Conservation (phyloP, 2,329 filamentous ascomycete genomes). For the Alternaria longipes region DNA sequence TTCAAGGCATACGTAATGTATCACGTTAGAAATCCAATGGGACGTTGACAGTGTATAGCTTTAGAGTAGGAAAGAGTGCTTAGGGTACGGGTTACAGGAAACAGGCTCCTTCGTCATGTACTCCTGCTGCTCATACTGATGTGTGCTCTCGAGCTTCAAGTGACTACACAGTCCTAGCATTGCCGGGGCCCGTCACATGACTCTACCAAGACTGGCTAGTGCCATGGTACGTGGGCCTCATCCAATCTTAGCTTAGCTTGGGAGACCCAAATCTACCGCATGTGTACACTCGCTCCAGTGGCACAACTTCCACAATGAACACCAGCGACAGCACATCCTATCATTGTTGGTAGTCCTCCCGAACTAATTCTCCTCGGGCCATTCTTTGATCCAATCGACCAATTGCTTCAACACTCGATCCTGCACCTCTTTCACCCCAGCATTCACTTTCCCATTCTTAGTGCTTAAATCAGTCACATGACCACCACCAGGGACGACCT, state of each 20-base stretch:
- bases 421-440: constrained; percentile 1
- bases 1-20: too few relatives aligned
- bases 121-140: background rate
- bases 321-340: background rate
- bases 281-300: too few relatives aligned
- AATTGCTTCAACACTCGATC: constrained; percentile 2
- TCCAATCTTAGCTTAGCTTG: background rate
- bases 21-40: too few relatives aligned
- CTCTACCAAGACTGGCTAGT: background rate
- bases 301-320: too few relatives aligned
- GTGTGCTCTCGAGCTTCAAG: background rate
- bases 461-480: background rate
- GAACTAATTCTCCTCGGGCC: background rate
- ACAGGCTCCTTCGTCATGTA: background rate
- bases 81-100: too few relatives aligned
- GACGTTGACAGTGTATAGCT: too few relatives aligned
- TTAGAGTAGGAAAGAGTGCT: too few relatives aligned
- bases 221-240: background rate
- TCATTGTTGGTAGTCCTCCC: background rate
- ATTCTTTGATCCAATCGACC: background rate
- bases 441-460: constrained; percentile 1
- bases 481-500: background rate
- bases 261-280: background rate
- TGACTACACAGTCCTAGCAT: background rate
- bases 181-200: background rate